phyloP scores from a whole-genome alignment of 257 asterid species.

The Anisodus tanguticus region DNA sequence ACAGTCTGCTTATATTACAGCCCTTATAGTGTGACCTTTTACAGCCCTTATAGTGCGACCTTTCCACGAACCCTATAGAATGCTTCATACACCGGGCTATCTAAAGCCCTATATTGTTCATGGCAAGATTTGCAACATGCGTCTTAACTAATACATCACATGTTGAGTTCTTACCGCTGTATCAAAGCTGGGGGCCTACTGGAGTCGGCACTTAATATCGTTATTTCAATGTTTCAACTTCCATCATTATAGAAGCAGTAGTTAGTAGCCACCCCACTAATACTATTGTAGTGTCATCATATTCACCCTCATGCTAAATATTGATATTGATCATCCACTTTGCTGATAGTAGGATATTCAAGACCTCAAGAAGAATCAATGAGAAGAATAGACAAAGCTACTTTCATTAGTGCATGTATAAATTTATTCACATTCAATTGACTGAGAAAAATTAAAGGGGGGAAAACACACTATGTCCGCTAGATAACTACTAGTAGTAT shows the following conservation, averaged over 20 bases:
- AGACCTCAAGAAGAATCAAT: neutral
- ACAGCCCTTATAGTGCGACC: no score
- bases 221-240: neutral
- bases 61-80: neutral
- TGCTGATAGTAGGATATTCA: neutral
- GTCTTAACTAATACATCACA: neutral
- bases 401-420: constrained; percentile 7
- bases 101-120: neutral
- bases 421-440: constrained; percentile 26
- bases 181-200: neutral
- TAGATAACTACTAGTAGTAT: constrained; percentile 11
- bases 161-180: neutral
- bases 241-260: neutral
- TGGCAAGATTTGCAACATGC: neutral
- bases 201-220: neutral
- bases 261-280: neutral
- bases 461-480: neutral
- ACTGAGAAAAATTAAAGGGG: neutral
- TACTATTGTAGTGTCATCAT: neutral
- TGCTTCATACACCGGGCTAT: neutral
- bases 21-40: no score
- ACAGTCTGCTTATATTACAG: no score
- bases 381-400: constrained; percentile 25
- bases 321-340: neutral
- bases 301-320: neutral